Percentiles rank a stretch among this genome's conserved stretches.
Conservation (phyloP, 2,329 filamentous ascomycete genomes). For the Colletotrichum incanum region DNA sequence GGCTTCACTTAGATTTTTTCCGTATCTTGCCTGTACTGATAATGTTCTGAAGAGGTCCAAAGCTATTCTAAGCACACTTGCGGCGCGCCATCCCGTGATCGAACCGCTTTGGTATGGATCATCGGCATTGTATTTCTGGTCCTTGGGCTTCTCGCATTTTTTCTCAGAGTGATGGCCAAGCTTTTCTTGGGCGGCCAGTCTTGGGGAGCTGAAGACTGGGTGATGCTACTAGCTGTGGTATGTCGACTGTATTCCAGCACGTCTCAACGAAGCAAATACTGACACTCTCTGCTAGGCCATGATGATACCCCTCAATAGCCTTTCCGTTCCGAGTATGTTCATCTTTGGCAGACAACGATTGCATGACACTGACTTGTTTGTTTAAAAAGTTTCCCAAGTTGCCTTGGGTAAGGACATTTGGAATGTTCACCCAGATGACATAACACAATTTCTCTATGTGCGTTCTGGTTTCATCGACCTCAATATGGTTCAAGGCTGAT, state of each 20-base stretch:
- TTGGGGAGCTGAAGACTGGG: slow-evolving; percentile 59
- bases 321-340: slow-evolving; percentile 25
- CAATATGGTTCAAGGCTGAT: neutral
- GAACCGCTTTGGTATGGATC: slow-evolving; percentile 47
- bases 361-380: slow-evolving; percentile 43
- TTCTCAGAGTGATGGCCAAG: slow-evolving; percentile 50
- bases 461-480: neutral
- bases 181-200: slow-evolving; percentile 47
- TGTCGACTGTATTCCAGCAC: slow-evolving; percentile 20
- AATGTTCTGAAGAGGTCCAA: slow-evolving; percentile 8
- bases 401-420: slow-evolving; percentile 58
- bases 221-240: slow-evolving; percentile 55
- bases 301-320: slow-evolving; percentile 35
- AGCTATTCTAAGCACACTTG: slow-evolving; percentile 48
- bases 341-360: neutral
- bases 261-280: slow-evolving; percentile 1
- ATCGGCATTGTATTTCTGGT: slow-evolving; percentile 48
- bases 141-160: slow-evolving; percentile 50
- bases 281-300: slow-evolving; percentile 26
- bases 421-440: slow-evolving; percentile 48
- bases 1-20: neutral
- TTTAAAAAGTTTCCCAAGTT: slow-evolving; percentile 46
- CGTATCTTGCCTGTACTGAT: neutral
- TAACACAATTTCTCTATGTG: slow-evolving; percentile 52
- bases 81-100: slow-evolving; percentile 47